phyloP scores from a whole-genome alignment of 2,329 filamentous ascomycete species.

The Pyricularia pennisetigena region DNA sequence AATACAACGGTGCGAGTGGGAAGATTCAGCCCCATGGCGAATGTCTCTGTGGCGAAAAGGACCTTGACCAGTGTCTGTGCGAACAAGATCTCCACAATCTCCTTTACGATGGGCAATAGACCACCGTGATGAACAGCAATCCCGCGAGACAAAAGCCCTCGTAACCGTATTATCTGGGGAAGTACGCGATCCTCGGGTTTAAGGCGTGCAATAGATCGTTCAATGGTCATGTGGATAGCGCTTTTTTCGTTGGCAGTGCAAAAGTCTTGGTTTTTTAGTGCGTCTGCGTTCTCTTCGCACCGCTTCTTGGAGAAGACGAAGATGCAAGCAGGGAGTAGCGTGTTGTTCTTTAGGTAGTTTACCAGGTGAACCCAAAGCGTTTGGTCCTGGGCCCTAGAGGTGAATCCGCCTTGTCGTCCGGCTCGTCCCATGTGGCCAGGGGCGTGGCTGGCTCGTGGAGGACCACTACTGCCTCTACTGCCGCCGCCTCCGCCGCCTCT shows the following conservation, averaged over 20 bases:
- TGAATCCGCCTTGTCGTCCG: slow-evolving; percentile 75
- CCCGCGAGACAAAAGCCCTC: slow-evolving; percentile 76
- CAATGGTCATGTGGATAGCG: slow-evolving; percentile 92
- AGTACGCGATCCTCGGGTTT: slow-evolving; percentile 82
- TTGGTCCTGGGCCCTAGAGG: slow-evolving; percentile 86
- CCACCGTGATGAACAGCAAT: slow-evolving; percentile 96
- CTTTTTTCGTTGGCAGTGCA: slow-evolving; percentile 92
- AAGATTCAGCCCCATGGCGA: slow-evolving; percentile 95
- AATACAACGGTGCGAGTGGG: slow-evolving; percentile 96
- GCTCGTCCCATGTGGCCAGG: slow-evolving; percentile 84
- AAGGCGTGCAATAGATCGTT: slow-evolving; percentile 83
- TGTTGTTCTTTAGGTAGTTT: slow-evolving; percentile 79
- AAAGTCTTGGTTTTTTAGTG: slow-evolving; percentile 89
- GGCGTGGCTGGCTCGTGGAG: slow-evolving; percentile 48
- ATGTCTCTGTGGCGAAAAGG: slow-evolving; percentile 94
- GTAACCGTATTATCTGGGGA: slow-evolving; percentile 83
- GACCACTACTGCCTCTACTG: slow-evolving; percentile 43
- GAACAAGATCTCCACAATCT: slow-evolving; percentile 94
- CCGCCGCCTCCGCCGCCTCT: slow-evolving; percentile 29
- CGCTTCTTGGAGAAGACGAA: slow-evolving; percentile 98
- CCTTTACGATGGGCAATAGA: slow-evolving; percentile 90
- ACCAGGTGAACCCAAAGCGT: slow-evolving; percentile 96
- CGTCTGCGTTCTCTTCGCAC: slow-evolving; percentile 95
- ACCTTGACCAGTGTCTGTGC: slow-evolving; percentile 93
- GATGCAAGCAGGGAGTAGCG: slow-evolving; percentile 83